phyloP scores from a whole-genome alignment of 495 filamentous ascomycete species.

The Tuber microsphaerosporum region DNA sequence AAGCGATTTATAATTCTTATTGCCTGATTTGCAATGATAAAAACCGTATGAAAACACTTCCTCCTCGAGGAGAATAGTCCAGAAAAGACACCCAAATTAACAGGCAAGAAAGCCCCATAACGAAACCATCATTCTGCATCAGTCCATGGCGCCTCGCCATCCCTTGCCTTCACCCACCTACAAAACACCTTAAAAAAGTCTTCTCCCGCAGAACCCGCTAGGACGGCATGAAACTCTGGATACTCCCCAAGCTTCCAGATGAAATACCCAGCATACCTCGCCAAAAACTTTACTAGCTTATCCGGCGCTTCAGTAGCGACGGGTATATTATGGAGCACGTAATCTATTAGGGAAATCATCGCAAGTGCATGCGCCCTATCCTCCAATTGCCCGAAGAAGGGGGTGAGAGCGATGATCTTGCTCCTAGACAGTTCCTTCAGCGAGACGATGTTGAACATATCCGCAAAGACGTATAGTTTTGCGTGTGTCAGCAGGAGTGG shows the following conservation, averaged over 20 bases:
- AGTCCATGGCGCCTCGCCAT: neutral
- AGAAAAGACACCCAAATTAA: neutral
- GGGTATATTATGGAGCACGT: constrained; percentile 13
- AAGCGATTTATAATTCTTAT: neutral
- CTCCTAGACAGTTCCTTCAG: constrained; percentile 8
- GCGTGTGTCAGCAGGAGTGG: neutral
- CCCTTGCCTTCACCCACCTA: neutral
- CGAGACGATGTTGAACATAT: constrained; percentile 18
- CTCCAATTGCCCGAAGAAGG: neutral
- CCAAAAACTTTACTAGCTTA: constrained; percentile 11
- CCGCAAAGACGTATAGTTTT: constrained; percentile 17
- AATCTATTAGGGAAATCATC: constrained; percentile 4
- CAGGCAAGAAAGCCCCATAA: neutral
- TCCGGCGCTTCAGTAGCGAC: neutral
- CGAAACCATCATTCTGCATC: neutral
- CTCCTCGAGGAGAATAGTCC: neutral
- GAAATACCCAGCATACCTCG: neutral
- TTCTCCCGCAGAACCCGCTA: neutral
- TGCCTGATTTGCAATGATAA: neutral
- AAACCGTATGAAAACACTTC: neutral
- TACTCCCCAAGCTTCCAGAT: neutral
- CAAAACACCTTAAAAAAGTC: neutral
- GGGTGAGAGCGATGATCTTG: neutral
- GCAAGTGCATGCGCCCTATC: neutral
- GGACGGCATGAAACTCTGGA: neutral